phyloP scores from a whole-genome alignment of 345 rosid genomes.

The Raphanus raphanistrum region DNA sequence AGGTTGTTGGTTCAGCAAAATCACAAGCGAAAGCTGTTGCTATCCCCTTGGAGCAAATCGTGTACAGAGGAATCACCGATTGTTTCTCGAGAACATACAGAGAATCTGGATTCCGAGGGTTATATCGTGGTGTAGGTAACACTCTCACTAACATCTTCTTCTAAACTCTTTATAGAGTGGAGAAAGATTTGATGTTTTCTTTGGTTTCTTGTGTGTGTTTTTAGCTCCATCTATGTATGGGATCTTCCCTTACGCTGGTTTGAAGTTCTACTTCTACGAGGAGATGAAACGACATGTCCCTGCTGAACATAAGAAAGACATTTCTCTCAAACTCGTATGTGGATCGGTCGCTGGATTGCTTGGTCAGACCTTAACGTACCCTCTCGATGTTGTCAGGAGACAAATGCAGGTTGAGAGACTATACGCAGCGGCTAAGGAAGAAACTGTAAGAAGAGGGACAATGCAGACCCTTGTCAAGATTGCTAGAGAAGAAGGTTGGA shows the following conservation, averaged over 20 bases:
- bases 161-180: background rate
- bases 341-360: conserved; percentile 88
- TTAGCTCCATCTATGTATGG: conserved; percentile 93
- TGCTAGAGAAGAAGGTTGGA: conserved; percentile 82
- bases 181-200: conserved; percentile 14
- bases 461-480: conserved; percentile 65
- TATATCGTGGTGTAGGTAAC: conserved; percentile 94
- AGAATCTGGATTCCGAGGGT: conserved; percentile 76
- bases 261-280: conserved; percentile 93
- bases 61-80: conserved; percentile 73
- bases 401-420: conserved; percentile 96
- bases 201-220: background rate
- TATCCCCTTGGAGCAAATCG: conserved; percentile 43
- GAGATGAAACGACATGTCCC: conserved; percentile 94
- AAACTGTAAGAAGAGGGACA: conserved; percentile 60
- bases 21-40: conserved; percentile 39
- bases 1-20: conserved; percentile 69
- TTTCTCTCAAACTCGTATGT: conserved; percentile 68
- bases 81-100: conserved; percentile 75
- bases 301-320: conserved; percentile 66
- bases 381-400: conserved; percentile 97
- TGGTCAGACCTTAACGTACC: conserved; percentile 95
- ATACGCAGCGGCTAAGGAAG: conserved; percentile 44
- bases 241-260: conserved; percentile 95
- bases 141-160: conserved; percentile 23